Conservation (phyloP, 169 alveolate genomes). For the Eimeria praecox region DNA sequence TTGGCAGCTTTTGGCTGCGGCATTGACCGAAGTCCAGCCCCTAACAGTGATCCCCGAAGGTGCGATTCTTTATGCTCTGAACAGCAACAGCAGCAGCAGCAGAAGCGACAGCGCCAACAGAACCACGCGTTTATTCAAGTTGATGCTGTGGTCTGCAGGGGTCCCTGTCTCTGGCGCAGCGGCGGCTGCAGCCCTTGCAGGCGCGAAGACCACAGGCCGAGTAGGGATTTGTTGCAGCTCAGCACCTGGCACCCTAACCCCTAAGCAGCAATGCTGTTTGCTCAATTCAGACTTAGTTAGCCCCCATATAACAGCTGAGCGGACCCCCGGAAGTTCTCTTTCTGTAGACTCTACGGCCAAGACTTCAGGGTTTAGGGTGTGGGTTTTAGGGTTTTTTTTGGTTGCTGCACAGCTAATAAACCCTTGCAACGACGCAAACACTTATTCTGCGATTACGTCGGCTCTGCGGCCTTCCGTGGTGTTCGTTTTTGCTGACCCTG, state of each 20-base stretch:
- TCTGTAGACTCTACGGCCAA: background rate
- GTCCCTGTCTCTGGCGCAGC: slow-evolving; percentile 3
- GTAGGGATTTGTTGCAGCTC: slow-evolving; percentile 18
- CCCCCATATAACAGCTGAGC: background rate
- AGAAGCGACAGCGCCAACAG: slow-evolving; percentile 21
- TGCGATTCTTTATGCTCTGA: background rate
- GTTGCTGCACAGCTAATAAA: slow-evolving; percentile 20
- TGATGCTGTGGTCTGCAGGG: slow-evolving; percentile 19
- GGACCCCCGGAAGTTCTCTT: background rate
- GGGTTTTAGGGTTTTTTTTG: background rate
- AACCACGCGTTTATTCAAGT: background rate
- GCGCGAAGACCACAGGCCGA: slow-evolving; percentile 62
- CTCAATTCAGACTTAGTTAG: background rate
- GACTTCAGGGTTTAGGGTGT: background rate
- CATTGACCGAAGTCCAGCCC: slow-evolving; percentile 65
- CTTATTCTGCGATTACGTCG: background rate
- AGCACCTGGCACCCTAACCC: background rate
- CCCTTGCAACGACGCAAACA: background rate
- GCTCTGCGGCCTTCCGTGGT: slow-evolving; percentile 54
- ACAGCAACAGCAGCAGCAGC: background rate
- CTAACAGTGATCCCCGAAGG: slow-evolving; percentile 35
- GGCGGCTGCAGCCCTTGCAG: slow-evolving; percentile 4
- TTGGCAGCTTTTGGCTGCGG: slow-evolving; percentile 24
- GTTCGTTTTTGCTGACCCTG: slow-evolving; percentile 66
- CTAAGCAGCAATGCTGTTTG: background rate